Conservation (phyloP, 768 basidiomycete species). For the Mycena galopus region DNA sequence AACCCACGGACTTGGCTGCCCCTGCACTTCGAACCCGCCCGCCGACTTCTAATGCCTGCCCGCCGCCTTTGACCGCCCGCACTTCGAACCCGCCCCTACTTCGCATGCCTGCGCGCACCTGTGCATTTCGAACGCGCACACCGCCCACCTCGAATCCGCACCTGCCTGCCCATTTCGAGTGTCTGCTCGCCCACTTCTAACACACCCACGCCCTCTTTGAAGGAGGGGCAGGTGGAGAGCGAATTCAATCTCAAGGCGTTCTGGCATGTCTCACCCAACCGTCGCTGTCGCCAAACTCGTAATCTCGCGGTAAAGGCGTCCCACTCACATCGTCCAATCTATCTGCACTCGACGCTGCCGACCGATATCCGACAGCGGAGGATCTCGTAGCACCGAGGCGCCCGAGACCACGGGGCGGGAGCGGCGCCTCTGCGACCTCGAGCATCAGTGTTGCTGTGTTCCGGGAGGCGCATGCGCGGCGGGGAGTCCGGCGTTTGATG, state of each 20-base stretch:
- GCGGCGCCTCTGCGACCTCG: constrained; percentile 15
- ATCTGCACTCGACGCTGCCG: not conserved
- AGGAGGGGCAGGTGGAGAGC: not conserved
- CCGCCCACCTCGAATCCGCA: too few relatives aligned
- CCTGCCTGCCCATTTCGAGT: too few relatives aligned
- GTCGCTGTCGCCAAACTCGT: not conserved
- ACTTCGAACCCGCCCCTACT: too few relatives aligned
- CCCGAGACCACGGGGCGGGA: constrained; percentile 19
- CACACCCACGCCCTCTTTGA: too few relatives aligned
- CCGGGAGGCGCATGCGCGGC: constrained; percentile 79
- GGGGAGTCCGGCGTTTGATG: constrained; percentile 66
- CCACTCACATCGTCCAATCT: constrained; percentile 18
- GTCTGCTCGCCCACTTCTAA: too few relatives aligned
- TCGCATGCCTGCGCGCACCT: too few relatives aligned
- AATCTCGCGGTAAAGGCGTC: not conserved
- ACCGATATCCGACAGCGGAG: too few relatives aligned
- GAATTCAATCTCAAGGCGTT: constrained; percentile 32
- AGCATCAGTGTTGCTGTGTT: constrained; percentile 84
- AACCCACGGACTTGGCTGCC: too few relatives aligned
- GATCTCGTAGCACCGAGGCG: not conserved
- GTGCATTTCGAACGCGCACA: too few relatives aligned
- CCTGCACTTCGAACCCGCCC: too few relatives aligned
- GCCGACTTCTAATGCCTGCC: too few relatives aligned
- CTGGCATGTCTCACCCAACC: constrained; percentile 23
- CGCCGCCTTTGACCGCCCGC: too few relatives aligned